These are phyloP conservation scores for Plasmopara viticola DNA, from an alignment of 352 stramenopile genomes.

Conservation along the genomic window DNA sequence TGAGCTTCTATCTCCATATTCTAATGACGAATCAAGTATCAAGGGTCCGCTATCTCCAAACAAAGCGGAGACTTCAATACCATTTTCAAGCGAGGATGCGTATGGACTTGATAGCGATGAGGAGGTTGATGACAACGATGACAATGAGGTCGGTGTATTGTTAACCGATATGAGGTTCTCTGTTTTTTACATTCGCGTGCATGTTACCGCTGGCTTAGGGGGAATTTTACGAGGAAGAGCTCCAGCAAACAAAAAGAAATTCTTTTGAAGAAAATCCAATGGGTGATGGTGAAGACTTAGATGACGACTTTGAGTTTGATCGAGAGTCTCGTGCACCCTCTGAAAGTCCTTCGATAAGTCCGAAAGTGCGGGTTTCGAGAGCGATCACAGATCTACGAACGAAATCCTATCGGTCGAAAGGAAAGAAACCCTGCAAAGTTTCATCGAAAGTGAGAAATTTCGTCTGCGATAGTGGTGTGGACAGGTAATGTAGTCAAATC, in stretches of 20 bases:
- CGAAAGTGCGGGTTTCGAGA: constrained; percentile 39
- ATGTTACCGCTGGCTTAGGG: constrained; percentile 21
- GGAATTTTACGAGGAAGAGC: constrained; percentile 77
- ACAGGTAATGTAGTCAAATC: constrained; percentile 43
- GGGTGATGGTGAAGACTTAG: constrained; percentile 68
- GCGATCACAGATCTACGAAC: constrained; percentile 36
- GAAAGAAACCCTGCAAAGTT: constrained; percentile 41
- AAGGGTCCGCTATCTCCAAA: constrained; percentile 67
- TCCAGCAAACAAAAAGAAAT: constrained; percentile 49
- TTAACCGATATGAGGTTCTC: background rate
- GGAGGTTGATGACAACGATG: constrained; percentile 82
- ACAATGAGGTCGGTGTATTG: constrained; percentile 11
- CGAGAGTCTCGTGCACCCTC: constrained; percentile 42
- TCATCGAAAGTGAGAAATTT: constrained; percentile 52
- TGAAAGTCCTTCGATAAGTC: constrained; percentile 48
- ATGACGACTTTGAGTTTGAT: constrained; percentile 89
- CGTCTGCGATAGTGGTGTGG: constrained; percentile 66
- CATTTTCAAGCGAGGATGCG: constrained; percentile 51
- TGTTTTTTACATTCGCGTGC: too few relatives aligned
- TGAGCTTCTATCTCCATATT: constrained; percentile 66
- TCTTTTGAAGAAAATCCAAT: constrained; percentile 77
- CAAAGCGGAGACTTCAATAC: constrained; percentile 38
- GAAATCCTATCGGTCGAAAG: constrained; percentile 44
- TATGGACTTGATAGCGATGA: constrained; percentile 80
- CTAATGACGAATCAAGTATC: constrained; percentile 62